phyloP scores from a whole-genome alignment of 176 grass and related monocot species.

The Avena insularis region DNA sequence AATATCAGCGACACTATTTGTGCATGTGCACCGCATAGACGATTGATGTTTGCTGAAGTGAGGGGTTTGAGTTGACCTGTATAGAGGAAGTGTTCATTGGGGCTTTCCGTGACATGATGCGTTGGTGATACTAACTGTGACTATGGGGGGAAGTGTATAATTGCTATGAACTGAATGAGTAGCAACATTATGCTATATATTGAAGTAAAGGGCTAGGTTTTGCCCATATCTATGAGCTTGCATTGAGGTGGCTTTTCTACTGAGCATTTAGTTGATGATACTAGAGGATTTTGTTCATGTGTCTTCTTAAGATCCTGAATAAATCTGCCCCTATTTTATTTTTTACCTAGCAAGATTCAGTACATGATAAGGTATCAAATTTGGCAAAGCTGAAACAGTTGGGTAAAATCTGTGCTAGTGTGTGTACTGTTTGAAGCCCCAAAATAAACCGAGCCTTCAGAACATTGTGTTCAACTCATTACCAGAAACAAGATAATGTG shows the following conservation, averaged over 20 bases:
- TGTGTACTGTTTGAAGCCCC: neutral
- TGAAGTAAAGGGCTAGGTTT: neutral
- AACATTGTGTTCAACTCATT: conserved; percentile 3
- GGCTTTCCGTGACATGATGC: neutral
- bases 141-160: neutral
- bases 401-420: neutral
- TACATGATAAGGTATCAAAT: neutral
- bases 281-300: neutral
- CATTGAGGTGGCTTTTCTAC: neutral
- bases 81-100: neutral
- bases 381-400: neutral
- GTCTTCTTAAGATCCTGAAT: neutral
- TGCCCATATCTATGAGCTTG: neutral
- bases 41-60: neutral
- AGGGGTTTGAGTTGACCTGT: neutral
- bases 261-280: neutral
- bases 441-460: conserved; percentile 8
- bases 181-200: neutral
- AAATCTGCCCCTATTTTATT: neutral
- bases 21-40: neutral
- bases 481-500: neutral
- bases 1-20: neutral
- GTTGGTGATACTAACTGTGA: neutral
- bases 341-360: neutral
- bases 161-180: neutral